Conservation (phyloP, 352 stramenopile genomes). For the Globisporangium megalacanthum region DNA sequence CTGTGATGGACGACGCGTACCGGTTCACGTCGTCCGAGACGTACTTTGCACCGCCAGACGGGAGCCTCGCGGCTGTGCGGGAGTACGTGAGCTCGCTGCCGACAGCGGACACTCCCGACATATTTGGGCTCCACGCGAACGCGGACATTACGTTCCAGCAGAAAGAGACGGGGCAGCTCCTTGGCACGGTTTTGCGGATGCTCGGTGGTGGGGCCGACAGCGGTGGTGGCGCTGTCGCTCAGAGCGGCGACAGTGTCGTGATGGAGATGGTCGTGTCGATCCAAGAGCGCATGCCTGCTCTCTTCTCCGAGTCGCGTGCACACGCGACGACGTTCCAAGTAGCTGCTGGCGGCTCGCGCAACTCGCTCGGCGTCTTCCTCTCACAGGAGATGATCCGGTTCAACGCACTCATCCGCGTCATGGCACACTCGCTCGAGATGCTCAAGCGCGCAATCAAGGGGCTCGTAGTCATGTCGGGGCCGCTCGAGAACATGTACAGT, state of each 20-base stretch:
- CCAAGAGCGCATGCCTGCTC: slow-evolving; percentile 65
- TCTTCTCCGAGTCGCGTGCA: slow-evolving; percentile 59
- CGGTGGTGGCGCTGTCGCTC: slow-evolving; percentile 29
- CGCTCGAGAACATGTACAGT: slow-evolving; percentile 91
- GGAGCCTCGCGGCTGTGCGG: slow-evolving; percentile 49
- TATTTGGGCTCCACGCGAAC: slow-evolving; percentile 92
- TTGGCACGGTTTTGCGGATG: slow-evolving; percentile 73
- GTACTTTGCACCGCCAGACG: slow-evolving; percentile 78
- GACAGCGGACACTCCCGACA: slow-evolving; percentile 81
- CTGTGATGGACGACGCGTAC: slow-evolving; percentile 87
- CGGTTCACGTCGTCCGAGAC: slow-evolving; percentile 65
- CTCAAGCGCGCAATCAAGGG: slow-evolving; percentile 89
- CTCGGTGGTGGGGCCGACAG: slow-evolving; percentile 36
- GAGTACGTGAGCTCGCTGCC: slow-evolving; percentile 84
- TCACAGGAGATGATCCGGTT: slow-evolving; percentile 90
- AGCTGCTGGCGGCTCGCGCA: slow-evolving; percentile 80
- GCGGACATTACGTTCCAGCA: slow-evolving; percentile 94
- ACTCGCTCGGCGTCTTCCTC: slow-evolving; percentile 91
- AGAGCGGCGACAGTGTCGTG: slow-evolving; percentile 72
- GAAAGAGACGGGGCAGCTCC: slow-evolving; percentile 82
- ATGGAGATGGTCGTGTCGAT: slow-evolving; percentile 84
- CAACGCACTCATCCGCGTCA: slow-evolving; percentile 84
- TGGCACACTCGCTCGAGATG: slow-evolving; percentile 81
- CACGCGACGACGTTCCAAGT: slow-evolving; percentile 82
- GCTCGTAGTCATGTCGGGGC: slow-evolving; percentile 86